Evolutionary conservation across 2,329 filamentous ascomycete species (phyloP), one percentile per base, ranked within the genome.

Genomic region (Alternaria postmessia): DNA sequence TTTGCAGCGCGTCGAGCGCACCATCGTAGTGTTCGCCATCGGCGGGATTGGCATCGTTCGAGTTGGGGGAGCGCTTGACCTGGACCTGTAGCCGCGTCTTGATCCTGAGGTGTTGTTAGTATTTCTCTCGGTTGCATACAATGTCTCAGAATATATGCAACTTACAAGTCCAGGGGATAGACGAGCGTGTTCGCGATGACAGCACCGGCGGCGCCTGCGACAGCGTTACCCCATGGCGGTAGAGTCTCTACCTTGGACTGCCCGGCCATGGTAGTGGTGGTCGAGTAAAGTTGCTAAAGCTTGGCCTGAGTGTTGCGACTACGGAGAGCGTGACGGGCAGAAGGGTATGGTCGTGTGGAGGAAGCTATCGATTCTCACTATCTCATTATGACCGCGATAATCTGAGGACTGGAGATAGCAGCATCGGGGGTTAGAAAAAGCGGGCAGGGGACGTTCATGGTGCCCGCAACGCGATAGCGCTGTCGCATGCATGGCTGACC

Each of bases 51-150:
- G 75, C 75, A 48, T 66, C 71, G 42, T 65, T 62, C 18, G 71
- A 84, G 47, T 81, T 74, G 4, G 78, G 78, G 46, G 81, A 81
- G 62, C 76, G 73, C 76, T 94, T 96, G 54, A 96, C 89, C 80
- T 99, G 95, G 30, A 98, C 94, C 81, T 99, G 95, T 32, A 99
- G 86, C 59, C 93, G 90, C 49, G 95, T 99, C 83, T 99, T 99
- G 71, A 99, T 92, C 71, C 94, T 97, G 74, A 24, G n/a, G 16
- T 1, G 36, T 30, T 4, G 26, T 72, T 44, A 72, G 62, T 38
- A 28, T 46, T 20, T 22, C 44, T n/a, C 22, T 34, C 22, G 8
- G 14, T 36, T 28, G 24, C 28, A 16, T 14, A 41, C 8, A n/a
- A 41, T n/a, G 55, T 42, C 24, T 51, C 36, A 22, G 36, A 36